Evolutionary conservation across 306 rosid species (phyloP).

Genomic region (Dalbergia cochinchinensis): DNA sequence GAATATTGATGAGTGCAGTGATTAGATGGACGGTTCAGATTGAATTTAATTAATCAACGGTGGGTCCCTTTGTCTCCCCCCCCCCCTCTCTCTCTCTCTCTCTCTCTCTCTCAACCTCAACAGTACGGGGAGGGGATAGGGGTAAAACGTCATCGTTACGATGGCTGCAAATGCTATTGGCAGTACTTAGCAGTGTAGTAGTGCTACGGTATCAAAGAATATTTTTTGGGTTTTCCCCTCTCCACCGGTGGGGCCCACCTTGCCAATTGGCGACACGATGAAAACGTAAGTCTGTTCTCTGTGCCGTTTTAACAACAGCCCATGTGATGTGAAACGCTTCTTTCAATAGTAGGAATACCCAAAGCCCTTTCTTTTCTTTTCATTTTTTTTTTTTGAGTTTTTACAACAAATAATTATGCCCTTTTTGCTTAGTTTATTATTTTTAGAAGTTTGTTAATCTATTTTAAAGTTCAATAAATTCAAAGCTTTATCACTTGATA

Average conservation of each 20-base stretch:
- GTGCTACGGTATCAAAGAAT: neutral
- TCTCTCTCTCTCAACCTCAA: neutral
- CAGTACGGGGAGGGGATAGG: neutral
- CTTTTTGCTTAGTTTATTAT: neutral
- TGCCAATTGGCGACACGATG: neutral
- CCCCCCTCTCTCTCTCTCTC: neutral
- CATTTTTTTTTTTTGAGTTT: neutral
- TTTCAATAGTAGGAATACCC: neutral
- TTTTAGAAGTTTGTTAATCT: neutral
- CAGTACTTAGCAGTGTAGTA: neutral
- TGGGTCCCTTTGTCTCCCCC: slow-evolving; percentile 41
- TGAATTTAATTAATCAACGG: neutral
- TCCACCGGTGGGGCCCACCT: too few species aligned
- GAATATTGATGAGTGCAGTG: slow-evolving; percentile 50
- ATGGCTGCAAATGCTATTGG: slow-evolving; percentile 14
- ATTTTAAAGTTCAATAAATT: neutral
- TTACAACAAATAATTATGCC: neutral
- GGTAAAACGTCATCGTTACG: slow-evolving; percentile 46
- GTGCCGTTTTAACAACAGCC: slow-evolving; percentile 40
- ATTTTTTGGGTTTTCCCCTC: neutral
- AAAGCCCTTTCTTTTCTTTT: neutral
- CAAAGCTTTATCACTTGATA: neutral
- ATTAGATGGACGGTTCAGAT: slow-evolving; percentile 63
- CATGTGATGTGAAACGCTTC: slow-evolving; percentile 49
- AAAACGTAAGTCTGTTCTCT: slow-evolving; percentile 22